A percentile compares a stretch with the other conserved stretches of the same genome.
These are phyloP conservation scores for Nicotiana rustica DNA, from an alignment of 305 asterid species.

Conservation along the genomic window DNA sequence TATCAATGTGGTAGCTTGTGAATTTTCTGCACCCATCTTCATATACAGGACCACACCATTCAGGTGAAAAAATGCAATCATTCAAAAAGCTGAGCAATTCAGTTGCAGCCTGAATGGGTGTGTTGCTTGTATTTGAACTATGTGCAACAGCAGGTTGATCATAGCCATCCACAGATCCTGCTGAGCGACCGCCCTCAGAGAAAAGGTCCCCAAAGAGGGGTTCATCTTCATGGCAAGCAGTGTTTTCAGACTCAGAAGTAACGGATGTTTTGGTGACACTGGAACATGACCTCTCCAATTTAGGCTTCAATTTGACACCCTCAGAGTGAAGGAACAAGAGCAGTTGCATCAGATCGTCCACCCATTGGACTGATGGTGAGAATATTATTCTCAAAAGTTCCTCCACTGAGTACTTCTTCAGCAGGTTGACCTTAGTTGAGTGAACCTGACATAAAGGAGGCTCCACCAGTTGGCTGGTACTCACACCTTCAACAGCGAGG, in stretches of 20 bases:
- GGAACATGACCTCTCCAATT: conserved; percentile 76
- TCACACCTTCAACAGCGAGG: conserved; percentile 43
- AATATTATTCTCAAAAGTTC: conserved; percentile 75
- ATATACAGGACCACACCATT: conserved; percentile 67
- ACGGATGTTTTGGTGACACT: conserved; percentile 68
- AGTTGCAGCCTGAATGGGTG: conserved; percentile 81
- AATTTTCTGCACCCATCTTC: conserved; percentile 76
- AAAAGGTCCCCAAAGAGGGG: conserved; percentile 98
- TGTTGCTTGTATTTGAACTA: conserved; percentile 66
- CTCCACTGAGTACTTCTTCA: conserved; percentile 68
- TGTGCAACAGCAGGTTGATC: conserved; percentile 74
- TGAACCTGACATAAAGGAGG: conserved; percentile 62
- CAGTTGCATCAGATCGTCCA: conserved; percentile 81
- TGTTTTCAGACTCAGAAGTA: conserved; percentile 77
- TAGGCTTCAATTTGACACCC: conserved; percentile 81
- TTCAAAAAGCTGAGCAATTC: conserved; percentile 78
- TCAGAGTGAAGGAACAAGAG: conserved; percentile 78
- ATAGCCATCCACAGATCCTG: conserved; percentile 78
- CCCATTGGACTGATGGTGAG: conserved; percentile 79
- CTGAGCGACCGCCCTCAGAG: conserved; percentile 93
- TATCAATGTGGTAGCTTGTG: conserved; percentile 62
- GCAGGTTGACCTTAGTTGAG: conserved; percentile 51
- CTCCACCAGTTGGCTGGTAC: conserved; percentile 44
- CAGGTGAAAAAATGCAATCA: conserved; percentile 71
- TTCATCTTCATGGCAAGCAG: conserved; percentile 89